These are phyloP conservation scores for Mentha longifolia DNA, from an alignment of 257 asterid species.

Conservation along the genomic window DNA sequence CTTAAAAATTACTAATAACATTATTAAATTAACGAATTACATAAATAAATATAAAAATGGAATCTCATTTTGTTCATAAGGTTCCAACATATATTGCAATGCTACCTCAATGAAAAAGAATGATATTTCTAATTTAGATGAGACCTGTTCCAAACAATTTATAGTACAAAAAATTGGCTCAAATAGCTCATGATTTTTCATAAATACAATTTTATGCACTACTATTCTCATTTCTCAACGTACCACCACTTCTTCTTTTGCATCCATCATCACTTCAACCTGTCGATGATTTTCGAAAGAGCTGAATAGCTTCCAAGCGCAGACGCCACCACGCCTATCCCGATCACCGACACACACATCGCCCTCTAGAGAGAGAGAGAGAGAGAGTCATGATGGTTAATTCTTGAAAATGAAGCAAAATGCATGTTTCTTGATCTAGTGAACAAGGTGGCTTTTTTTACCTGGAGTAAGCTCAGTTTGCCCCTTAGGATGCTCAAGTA, in stretches of 20 bases:
- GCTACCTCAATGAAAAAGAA: neutral
- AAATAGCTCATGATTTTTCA: neutral
- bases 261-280: conserved; percentile 41
- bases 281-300: conserved; percentile 59
- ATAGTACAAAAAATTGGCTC: neutral
- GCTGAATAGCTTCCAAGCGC: conserved; percentile 87
- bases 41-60: too few species aligned
- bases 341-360: conserved; percentile 53
- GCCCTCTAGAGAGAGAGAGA: conserved; percentile 42
- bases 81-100: too few species aligned
- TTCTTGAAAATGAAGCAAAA: neutral
- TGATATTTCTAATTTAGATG: conserved; percentile 7
- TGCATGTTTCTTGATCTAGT: neutral
- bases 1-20: too few species aligned
- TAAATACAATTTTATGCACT: neutral
- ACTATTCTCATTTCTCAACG: neutral
- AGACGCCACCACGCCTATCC: conserved; percentile 66
- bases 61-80: too few species aligned
- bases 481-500: conserved; percentile 78
- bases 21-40: too few species aligned
- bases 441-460: conserved; percentile 18
- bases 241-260: neutral
- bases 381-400: neutral
- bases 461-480: conserved; percentile 63
- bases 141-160: neutral